Conservation (phyloP, 2,329 filamentous ascomycete genomes). For the Calonectria pauciramosa region DNA sequence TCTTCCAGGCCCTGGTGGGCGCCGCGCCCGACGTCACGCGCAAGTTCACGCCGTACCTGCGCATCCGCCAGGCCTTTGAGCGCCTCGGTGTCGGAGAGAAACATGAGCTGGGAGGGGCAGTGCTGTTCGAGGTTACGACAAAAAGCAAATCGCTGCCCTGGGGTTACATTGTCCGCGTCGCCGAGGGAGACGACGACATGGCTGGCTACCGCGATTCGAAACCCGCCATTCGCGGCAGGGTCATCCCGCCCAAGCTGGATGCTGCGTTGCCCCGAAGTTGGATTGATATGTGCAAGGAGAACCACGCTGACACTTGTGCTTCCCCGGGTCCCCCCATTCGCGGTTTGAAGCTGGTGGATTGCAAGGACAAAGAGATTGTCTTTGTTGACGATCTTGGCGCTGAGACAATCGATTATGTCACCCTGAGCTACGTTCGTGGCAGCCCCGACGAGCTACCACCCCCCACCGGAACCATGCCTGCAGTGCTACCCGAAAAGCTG, state of each 20-base stretch:
- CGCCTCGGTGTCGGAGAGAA: slow-evolving; percentile 53
- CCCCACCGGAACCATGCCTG: slow-evolving; percentile 22
- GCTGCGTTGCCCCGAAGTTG: slow-evolving; percentile 49
- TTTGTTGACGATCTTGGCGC: slow-evolving; percentile 45
- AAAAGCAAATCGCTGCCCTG: slow-evolving; percentile 53
- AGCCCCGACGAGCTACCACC: slow-evolving; percentile 36
- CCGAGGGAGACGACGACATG: slow-evolving; percentile 41
- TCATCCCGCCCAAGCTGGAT: slow-evolving; percentile 49
- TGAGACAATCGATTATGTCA: slow-evolving; percentile 46
- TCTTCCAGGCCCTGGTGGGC: slow-evolving; percentile 53
- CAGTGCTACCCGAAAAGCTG: slow-evolving; percentile 42
- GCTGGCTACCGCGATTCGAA: slow-evolving; percentile 38
- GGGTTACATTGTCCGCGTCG: slow-evolving; percentile 53
- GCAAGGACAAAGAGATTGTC: slow-evolving; percentile 46
- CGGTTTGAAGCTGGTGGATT: slow-evolving; percentile 52
- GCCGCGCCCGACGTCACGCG: slow-evolving; percentile 45
- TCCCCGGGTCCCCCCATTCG: slow-evolving; percentile 34
- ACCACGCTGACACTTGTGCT: slow-evolving; percentile 46
- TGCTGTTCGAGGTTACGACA: slow-evolving; percentile 54
- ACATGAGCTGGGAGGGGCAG: slow-evolving; percentile 52
- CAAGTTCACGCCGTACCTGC: slow-evolving; percentile 55
- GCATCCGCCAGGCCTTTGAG: slow-evolving; percentile 56
- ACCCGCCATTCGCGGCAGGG: slow-evolving; percentile 48
- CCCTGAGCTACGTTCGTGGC: slow-evolving; percentile 54
- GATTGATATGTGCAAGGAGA: slow-evolving; percentile 51